A percentile compares a stretch with the other conserved stretches of the same genome.
phyloP scores from a whole-genome alignment of 306 rosid species.

The Citrullus amarus region DNA sequence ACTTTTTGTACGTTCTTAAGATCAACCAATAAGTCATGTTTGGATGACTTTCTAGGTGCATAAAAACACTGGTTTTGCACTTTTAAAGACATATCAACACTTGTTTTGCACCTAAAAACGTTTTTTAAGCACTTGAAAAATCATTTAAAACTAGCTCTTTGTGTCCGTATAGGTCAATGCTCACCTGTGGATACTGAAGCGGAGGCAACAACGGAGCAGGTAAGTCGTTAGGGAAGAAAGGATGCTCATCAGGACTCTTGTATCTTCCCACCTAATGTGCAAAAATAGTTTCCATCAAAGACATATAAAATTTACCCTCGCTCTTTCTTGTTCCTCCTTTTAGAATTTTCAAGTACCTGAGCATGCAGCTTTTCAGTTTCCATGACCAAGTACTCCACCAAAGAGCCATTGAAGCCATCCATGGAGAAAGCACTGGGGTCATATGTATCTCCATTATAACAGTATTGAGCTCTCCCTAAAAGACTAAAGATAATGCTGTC shows the following conservation, averaged over 20 bases:
- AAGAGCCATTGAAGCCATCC: conserved; percentile 45
- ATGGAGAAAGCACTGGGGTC: conserved; percentile 31
- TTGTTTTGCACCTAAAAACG: no score
- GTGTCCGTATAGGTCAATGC: not conserved
- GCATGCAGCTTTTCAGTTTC: conserved; percentile 63
- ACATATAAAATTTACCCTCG: not conserved
- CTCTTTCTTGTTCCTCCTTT: not conserved
- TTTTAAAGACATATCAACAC: no score
- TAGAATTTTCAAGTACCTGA: conserved; percentile 24
- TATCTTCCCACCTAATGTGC: conserved; percentile 55
- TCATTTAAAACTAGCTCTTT: not conserved
- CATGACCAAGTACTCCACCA: conserved; percentile 49
- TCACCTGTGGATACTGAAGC: conserved; percentile 52
- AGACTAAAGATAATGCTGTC: conserved; percentile 57
- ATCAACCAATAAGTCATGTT: no score
- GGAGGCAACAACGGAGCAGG: conserved; percentile 51
- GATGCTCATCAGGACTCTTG: conserved; percentile 52
- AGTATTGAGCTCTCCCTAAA: conserved; percentile 50
- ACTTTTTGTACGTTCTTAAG: not conserved
- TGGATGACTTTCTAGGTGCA: no score
- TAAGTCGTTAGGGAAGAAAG: conserved; percentile 35
- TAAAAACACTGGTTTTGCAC: no score
- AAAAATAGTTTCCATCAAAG: conserved; percentile 12
- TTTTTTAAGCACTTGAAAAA: no score
- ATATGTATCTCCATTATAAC: conserved; percentile 38